phyloP scores from a whole-genome alignment of 1,284 basidiomycete genomes.

The Cryptococcus amylolentus region DNA sequence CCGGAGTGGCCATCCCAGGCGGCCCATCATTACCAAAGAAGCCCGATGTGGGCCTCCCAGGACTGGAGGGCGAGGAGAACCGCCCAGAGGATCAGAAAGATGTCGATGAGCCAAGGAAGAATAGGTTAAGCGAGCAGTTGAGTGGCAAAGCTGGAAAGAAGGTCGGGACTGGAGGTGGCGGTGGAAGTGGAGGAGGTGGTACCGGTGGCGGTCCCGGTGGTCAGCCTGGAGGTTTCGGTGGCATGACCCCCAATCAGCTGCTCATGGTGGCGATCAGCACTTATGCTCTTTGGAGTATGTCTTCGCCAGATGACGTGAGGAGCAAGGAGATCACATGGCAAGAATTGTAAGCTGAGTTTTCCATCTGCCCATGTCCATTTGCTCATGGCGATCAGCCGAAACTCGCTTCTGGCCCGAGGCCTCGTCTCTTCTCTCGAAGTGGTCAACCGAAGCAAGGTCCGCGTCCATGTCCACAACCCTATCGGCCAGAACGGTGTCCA shows the following conservation, averaged over 20 bases:
- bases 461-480: conserved; percentile 49
- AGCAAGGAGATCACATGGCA: conserved; percentile 96
- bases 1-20: conserved; percentile 26
- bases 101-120: conserved; percentile 28
- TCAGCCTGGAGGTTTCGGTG: conserved; percentile 22
- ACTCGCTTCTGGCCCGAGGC: conserved; percentile 90
- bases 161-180: conserved; percentile 30
- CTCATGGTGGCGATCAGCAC: conserved; percentile 37
- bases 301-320: conserved; percentile 32
- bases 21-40: conserved; percentile 33
- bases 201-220: conserved; percentile 30
- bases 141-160: conserved; percentile 31
- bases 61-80: conserved; percentile 14
- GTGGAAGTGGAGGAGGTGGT: conserved; percentile 33
- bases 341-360: conserved; percentile 64
- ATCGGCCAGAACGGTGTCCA: conserved; percentile 14
- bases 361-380: not conserved
- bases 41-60: conserved; percentile 31
- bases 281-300: conserved; percentile 42
- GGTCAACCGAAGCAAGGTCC: conserved; percentile 82
- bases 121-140: conserved; percentile 37
- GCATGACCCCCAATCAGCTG: conserved; percentile 46
- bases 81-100: conserved; percentile 26
- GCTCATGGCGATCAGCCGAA: conserved; percentile 55
- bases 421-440: conserved; percentile 93